Evolutionary conservation across 371 early-diverging fungal genomes (phyloP), one percentile per base, ranked within the genome.

Genomic region (Mucor ambiguus): DNA sequence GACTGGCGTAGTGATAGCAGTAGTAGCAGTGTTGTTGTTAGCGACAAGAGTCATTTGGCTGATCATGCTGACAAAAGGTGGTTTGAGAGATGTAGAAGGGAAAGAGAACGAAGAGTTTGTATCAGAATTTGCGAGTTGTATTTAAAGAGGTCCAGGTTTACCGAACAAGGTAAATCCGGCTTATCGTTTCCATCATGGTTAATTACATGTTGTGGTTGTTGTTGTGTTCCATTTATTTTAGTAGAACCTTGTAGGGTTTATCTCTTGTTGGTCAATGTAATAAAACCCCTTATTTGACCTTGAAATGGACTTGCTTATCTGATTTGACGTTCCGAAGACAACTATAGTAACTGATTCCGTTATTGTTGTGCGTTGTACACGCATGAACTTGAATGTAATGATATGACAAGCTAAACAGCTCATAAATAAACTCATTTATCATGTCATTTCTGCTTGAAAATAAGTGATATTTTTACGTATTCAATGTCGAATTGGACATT

Each of bases 161-260:
- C 57, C 30, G 30, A 56, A 64, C 55, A 57, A 63, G 54, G 54
- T n/a, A 63, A 64, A 64, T 30, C 43, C 44, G 56, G 56, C 58
- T 64, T 64, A 63, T 63, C 63, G 48, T 49, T 49, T 24, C 12
- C 52, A 61, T 60, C 60, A 60, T 52, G 24, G 52, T 52, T 52
- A 59, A 38, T 37, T 28, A 12, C 20, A 20, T 59, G 38, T 41
- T 59, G 59, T 41, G 32, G 33, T 56, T 20, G 37, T 59, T 59
- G 37, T 26, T 37, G 37, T 59, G 37, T 37, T 37, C 37, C 37
- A 58, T 58, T 24, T 35, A 37, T 38, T 38, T 59, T 37, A 26
- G 52, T 28, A 52, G 52, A 33, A 33, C 22, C 46, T 29, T 60
- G 41, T 29, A 46, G 49, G 22, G 20, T 61, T 28, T 46, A 29